Percentiles rank a stretch among this genome's conserved stretches.
Evolutionary conservation across 1,139 yeast genomes (phyloP).

Genomic region (Petasospora rhodanensis): DNA sequence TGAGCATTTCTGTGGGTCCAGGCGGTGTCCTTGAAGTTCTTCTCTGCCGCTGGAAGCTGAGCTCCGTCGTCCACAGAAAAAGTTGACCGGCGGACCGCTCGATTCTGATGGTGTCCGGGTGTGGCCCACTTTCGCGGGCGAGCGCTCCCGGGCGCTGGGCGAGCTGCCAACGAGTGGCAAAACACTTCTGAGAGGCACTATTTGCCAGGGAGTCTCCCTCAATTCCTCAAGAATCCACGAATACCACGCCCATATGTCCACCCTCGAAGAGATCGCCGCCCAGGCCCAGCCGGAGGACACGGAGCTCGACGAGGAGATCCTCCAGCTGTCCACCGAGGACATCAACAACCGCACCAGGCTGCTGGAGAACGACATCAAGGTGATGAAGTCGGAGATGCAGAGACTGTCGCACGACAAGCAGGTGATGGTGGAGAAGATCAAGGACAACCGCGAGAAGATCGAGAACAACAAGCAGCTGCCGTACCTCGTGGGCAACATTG

Average conservation of each 20-base stretch:
- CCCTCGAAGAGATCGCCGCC: constrained; percentile 45
- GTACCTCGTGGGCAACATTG: constrained; percentile 95
- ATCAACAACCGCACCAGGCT: constrained; percentile 81
- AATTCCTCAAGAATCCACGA: too few relatives aligned
- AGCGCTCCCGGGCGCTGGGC: too few relatives aligned
- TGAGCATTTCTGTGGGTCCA: constrained; percentile 19
- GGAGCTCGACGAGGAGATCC: constrained; percentile 75
- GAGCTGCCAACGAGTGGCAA: too few relatives aligned
- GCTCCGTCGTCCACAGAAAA: too few relatives aligned
- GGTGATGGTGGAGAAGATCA: constrained; percentile 89
- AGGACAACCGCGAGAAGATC: constrained; percentile 94
- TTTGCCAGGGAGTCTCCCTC: too few relatives aligned
- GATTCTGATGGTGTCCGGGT: too few relatives aligned
- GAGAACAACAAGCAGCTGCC: constrained; percentile 95
- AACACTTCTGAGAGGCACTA: too few relatives aligned
- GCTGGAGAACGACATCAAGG: constrained; percentile 92
- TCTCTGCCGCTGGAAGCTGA: too few relatives aligned
- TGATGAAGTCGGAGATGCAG: constrained; percentile 89
- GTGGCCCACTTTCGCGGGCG: too few relatives aligned
- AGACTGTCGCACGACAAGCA: constrained; percentile 88
- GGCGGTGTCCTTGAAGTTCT: too few relatives aligned
- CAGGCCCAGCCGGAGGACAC: constrained; percentile 41
- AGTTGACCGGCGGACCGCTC: too few relatives aligned
- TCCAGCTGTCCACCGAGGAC: constrained; percentile 75
- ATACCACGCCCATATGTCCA: too few relatives aligned